Percentiles rank a stretch among this genome's conserved stretches.
Evolutionary conservation across 352 stramenopile genomes (phyloP).

Genomic region (Globisporangium barbulae): DNA sequence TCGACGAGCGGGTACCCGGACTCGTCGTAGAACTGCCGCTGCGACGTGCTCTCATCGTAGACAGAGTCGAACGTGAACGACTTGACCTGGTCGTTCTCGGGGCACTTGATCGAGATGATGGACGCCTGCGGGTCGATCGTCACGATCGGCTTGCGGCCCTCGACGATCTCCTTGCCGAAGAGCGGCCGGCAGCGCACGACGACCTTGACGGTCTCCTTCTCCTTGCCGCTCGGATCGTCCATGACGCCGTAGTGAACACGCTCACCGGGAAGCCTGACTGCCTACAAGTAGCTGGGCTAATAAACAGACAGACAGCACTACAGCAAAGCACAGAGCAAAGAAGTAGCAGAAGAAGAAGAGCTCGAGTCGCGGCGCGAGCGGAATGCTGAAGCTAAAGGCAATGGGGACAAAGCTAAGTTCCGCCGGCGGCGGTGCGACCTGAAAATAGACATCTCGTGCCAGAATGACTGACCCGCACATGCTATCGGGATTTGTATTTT

Average conservation of each 20-base stretch:
- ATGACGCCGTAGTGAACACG: background rate
- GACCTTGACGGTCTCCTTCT: conserved; percentile 88
- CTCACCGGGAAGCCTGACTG: too few relatives aligned
- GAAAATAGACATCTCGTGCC: background rate
- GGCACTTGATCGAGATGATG: conserved; percentile 74
- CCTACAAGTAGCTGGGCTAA: background rate
- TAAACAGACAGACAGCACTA: background rate
- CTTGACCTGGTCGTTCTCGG: conserved; percentile 74
- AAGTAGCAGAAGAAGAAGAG: too few relatives aligned
- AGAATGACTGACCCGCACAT: too few relatives aligned
- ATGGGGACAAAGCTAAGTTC: background rate
- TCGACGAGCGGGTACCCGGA: conserved; percentile 85
- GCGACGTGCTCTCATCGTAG: conserved; percentile 85
- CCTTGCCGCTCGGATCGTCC: conserved; percentile 28
- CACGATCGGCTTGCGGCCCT: conserved; percentile 83
- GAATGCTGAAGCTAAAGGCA: background rate
- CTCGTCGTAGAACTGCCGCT: conserved; percentile 86
- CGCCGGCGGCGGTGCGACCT: background rate
- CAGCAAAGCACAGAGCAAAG: too few relatives aligned
- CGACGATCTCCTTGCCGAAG: conserved; percentile 79
- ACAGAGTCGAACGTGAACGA: conserved; percentile 90
- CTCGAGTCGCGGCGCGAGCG: background rate
- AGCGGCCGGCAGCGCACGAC: conserved; percentile 86
- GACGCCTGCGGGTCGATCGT: conserved; percentile 61
- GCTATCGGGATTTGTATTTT: too few relatives aligned